phyloP scores from a whole-genome alignment of 225 moss, liverwort and hornwort species.

The Antitrichia curtipendula region DNA sequence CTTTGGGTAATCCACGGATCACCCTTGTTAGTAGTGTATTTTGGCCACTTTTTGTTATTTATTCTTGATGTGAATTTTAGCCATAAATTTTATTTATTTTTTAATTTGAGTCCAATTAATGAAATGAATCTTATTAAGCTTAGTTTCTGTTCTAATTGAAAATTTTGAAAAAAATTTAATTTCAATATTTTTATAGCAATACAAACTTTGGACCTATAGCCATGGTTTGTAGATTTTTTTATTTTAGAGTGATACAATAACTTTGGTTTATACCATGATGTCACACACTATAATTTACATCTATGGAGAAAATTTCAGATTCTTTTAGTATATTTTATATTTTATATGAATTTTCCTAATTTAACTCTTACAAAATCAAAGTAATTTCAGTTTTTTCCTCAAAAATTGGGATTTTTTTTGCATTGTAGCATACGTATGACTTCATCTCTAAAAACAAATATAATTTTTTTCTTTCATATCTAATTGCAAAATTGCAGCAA shows the following conservation, averaged over 20 bases:
- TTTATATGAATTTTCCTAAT: background rate
- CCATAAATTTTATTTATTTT: background rate
- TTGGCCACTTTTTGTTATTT: background rate
- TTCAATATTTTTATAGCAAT: background rate
- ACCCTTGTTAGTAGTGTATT: background rate
- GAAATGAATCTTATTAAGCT: background rate
- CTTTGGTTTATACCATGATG: background rate
- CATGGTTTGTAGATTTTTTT: background rate
- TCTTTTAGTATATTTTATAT: background rate
- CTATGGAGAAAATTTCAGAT: background rate
- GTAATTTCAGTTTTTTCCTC: background rate
- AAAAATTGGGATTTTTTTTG: too few species aligned
- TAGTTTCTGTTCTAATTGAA: fast-evolving
- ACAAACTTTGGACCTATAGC: background rate
- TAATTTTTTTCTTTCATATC: background rate
- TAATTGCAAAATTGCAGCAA: background rate
- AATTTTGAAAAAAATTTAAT: background rate
- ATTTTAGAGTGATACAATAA: fast-evolving
- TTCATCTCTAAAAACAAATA: background rate
- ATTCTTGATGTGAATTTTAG: background rate
- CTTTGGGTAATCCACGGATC: too few species aligned
- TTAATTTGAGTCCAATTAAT: background rate
- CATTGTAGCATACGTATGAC: fast-evolving
- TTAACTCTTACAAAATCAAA: background rate
- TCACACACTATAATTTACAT: background rate